Conservation (phyloP, 768 basidiomycete genomes). For the Multifurca ochricompacta region DNA sequence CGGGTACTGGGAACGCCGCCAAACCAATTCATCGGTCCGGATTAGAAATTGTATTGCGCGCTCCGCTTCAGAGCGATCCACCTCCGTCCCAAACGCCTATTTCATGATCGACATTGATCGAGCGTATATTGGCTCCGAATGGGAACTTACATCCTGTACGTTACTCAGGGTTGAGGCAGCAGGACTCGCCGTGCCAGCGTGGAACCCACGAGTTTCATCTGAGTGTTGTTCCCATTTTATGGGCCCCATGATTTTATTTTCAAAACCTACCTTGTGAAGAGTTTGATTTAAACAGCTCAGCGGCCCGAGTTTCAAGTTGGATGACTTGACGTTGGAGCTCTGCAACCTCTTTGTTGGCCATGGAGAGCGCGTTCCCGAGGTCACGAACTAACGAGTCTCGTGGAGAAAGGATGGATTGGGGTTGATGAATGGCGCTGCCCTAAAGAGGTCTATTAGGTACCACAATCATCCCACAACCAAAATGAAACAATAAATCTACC, state of each 20-base stretch:
- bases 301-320: slow-evolving; percentile 3
- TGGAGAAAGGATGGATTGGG: background rate
- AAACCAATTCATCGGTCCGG: slow-evolving; percentile 19
- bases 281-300: background rate
- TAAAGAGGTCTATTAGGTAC: background rate
- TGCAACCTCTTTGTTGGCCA: slow-evolving; percentile 13
- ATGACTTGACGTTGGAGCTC: slow-evolving; percentile 6
- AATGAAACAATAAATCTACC: background rate
- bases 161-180: background rate
- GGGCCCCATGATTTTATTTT: no score
- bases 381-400: slow-evolving; percentile 1
- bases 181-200: background rate
- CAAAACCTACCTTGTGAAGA: background rate
- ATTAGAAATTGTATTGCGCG: slow-evolving; percentile 18
- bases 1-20: slow-evolving; percentile 19
- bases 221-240: background rate
- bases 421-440: background rate
- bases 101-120: background rate
- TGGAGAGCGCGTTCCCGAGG: slow-evolving; percentile 12
- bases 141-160: slow-evolving; percentile 7
- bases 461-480: background rate
- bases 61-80: slow-evolving; percentile 4
- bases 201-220: background rate
- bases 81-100: slow-evolving; percentile 4
- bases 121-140: background rate